phyloP scores from a whole-genome alignment of 805 yeast genomes.

The Kodamaea laetipori region DNA sequence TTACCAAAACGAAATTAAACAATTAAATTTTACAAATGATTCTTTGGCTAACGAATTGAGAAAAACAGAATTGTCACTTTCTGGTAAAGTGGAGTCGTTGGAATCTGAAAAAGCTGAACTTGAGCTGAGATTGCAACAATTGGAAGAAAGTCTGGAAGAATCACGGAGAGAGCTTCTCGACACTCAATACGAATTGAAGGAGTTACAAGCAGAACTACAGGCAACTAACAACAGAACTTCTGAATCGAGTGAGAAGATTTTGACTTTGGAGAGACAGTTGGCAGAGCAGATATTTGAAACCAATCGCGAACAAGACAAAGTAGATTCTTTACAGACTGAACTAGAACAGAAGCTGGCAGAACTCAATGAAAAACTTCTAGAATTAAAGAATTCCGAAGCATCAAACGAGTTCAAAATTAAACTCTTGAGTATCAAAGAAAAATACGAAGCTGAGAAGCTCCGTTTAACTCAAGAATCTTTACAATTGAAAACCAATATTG shows the following conservation, averaged over 20 bases:
- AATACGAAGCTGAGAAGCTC: constrained; percentile 10
- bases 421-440: constrained; percentile 13
- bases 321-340: constrained; percentile 10
- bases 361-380: constrained; percentile 13
- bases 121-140: neutral
- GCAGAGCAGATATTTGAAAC: constrained; percentile 1
- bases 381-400: constrained; percentile 6
- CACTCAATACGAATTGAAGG: constrained; percentile 3
- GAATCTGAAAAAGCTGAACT: neutral
- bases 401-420: constrained; percentile 13
- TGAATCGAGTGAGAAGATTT: neutral
- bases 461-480: constrained; percentile 14
- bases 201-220: neutral
- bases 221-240: neutral
- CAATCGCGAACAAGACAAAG: constrained; percentile 11
- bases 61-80: neutral
- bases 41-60: neutral
- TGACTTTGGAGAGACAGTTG: neutral
- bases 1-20: neutral
- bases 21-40: neutral
- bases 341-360: constrained; percentile 14
- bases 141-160: neutral
- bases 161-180: neutral
- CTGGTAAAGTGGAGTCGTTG: neutral
- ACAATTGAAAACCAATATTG: constrained; percentile 13